Percentiles rank a stretch among this genome's conserved stretches.
These are phyloP conservation scores for Gynochthodes officinalis DNA, from an alignment of 257 asterid species.

Conservation along the genomic window DNA sequence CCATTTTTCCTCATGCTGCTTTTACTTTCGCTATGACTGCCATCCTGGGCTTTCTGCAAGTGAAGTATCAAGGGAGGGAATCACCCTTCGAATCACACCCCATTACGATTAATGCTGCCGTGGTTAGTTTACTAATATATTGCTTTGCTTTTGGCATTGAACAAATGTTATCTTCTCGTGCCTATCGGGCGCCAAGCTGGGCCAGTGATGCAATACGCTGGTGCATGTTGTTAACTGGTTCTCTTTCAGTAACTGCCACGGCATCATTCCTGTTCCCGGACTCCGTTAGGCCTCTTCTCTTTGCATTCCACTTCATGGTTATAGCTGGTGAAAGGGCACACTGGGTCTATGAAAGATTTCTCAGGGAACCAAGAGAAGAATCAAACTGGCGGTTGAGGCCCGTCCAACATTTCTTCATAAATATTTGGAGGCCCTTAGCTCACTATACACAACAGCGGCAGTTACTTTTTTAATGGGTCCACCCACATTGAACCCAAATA, in stretches of 20 bases:
- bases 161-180: neutral
- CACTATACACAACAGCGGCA: too few species aligned
- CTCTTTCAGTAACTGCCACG: neutral
- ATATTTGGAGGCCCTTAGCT: neutral
- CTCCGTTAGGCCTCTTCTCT: neutral
- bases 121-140: neutral
- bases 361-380: neutral
- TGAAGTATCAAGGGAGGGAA: constrained; percentile 13
- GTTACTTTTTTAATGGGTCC: too few species aligned
- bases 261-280: constrained; percentile 3
- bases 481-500: too few species aligned
- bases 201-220: neutral
- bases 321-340: neutral
- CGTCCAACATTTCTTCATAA: neutral
- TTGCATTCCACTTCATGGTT: neutral
- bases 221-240: neutral
- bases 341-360: neutral
- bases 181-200: neutral
- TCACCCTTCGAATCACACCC: constrained; percentile 12
- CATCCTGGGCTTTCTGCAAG: constrained; percentile 4
- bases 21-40: neutral
- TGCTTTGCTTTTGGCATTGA: neutral
- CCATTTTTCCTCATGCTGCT: constrained; percentile 6
- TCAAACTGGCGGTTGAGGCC: neutral
- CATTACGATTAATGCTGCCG: neutral